Evolutionary conservation across 2,329 filamentous ascomycete genomes (phyloP).

Genomic region (Alternaria novae-zelandiae): DNA sequence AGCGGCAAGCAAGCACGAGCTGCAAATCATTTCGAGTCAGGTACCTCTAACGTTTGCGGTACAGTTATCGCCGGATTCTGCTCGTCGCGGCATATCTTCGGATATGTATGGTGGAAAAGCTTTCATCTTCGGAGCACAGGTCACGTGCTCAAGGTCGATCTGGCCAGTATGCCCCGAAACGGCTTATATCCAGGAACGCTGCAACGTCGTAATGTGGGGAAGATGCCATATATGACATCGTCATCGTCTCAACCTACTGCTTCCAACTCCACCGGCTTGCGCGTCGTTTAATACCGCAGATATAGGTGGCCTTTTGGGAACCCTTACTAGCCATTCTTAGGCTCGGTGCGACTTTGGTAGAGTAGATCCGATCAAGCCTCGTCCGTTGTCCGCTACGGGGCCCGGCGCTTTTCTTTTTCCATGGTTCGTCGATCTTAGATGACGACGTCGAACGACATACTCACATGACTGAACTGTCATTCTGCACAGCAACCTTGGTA

Average conservation of each 20-base stretch:
- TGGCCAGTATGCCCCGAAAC: not conserved
- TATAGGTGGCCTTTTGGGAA: conserved; percentile 1
- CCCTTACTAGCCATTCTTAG: conserved; percentile 10
- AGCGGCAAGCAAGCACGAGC: conserved; percentile 32
- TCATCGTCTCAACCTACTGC: conserved; percentile 1
- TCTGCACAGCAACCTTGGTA: not conserved
- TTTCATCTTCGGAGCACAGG: not conserved
- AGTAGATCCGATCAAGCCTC: conserved; percentile 6
- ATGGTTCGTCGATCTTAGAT: conserved; percentile 12
- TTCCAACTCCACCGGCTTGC: conserved; percentile 7
- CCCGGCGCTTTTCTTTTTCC: conserved; percentile 9
- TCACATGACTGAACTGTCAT: not conserved
- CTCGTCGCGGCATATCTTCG: conserved; percentile 8
- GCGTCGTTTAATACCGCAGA: conserved; percentile 9
- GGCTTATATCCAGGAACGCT: conserved; percentile 1
- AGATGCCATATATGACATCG: not conserved
- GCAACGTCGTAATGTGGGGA: not conserved
- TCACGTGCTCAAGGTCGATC: conserved; percentile 2
- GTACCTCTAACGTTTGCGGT: conserved; percentile 5
- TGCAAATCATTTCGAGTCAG: conserved; percentile 21
- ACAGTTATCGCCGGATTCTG: conserved; percentile 1
- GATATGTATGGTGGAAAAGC: not conserved
- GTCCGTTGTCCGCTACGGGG: conserved; percentile 3
- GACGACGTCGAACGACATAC: conserved; percentile 3
- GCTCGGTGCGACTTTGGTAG: conserved; percentile 6